A percentile compares a stretch with the other conserved stretches of the same genome.
phyloP scores from a whole-genome alignment of 495 filamentous ascomycete species.

The Aspergillus kassunensis region DNA sequence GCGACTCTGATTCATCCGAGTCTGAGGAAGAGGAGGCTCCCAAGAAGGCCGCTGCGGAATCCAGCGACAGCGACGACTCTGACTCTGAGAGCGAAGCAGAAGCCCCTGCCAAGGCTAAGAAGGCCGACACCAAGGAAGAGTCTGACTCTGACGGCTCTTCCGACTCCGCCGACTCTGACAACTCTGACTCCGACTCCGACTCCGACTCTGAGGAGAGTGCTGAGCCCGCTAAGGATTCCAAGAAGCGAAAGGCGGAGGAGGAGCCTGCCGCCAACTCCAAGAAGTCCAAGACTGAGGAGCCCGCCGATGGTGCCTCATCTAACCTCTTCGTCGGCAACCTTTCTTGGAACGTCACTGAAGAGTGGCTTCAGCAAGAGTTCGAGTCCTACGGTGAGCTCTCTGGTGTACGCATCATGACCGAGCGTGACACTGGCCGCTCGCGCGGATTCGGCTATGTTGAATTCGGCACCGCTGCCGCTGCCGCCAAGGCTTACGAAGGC shows the following conservation, averaged over 20 bases:
- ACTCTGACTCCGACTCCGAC: conserved; percentile 51
- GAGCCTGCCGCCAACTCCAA: conserved; percentile 62
- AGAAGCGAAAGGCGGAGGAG: conserved; percentile 89
- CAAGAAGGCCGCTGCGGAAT: conserved; percentile 30
- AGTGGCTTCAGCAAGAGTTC: conserved; percentile 84
- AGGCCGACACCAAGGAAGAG: conserved; percentile 23
- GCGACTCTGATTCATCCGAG: conserved; percentile 24
- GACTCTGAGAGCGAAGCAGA: conserved; percentile 32
- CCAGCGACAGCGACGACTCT: conserved; percentile 25
- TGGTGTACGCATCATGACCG: conserved; percentile 75
- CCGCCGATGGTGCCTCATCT: conserved; percentile 59
- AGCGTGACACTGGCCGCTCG: conserved; percentile 77
- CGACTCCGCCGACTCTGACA: conserved; percentile 33
- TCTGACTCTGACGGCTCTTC: conserved; percentile 24
- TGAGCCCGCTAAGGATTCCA: conserved; percentile 50
- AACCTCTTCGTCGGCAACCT: conserved; percentile 92
- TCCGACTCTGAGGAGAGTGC: conserved; percentile 47
- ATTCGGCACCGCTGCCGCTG: conserved; percentile 65
- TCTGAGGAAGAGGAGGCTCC: conserved; percentile 32
- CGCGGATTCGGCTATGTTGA: conserved; percentile 98
- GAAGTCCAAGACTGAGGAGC: conserved; percentile 74
- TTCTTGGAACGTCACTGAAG: conserved; percentile 92
- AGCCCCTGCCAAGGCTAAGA: conserved; percentile 27
- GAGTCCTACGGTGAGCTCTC: conserved; percentile 74
- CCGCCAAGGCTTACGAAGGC: conserved; percentile 70